Evolutionary conservation across 2,329 filamentous ascomycete genomes (phyloP).

Genomic region (Thelonectria discophora): DNA sequence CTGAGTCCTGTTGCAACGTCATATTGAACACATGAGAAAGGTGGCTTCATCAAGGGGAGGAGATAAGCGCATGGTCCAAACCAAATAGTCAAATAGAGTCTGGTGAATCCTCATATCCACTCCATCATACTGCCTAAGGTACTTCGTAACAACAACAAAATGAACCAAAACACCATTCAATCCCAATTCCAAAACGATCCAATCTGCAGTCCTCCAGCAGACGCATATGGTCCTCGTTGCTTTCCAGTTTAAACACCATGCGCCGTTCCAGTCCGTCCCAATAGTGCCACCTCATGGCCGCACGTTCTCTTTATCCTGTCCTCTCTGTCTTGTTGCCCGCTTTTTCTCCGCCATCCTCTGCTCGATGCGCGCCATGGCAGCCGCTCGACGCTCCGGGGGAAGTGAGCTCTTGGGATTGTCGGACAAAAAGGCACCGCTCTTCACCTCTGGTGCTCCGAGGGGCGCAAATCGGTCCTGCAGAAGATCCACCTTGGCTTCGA

Average conservation of each 20-base stretch:
- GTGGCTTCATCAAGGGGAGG: slow-evolving; percentile 4
- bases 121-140: slow-evolving; percentile 4
- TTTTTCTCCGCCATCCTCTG: slow-evolving; percentile 62
- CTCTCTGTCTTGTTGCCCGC: slow-evolving; percentile 46
- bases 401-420: slow-evolving; percentile 56
- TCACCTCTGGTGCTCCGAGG: slow-evolving; percentile 52
- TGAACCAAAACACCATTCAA: slow-evolving; percentile 33
- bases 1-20: slow-evolving; percentile 34
- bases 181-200: slow-evolving; percentile 33
- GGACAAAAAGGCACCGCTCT: slow-evolving; percentile 45
- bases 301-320: slow-evolving; percentile 62
- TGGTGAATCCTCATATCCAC: slow-evolving; percentile 37
- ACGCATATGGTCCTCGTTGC: slow-evolving; percentile 17
- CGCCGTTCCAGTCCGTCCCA: slow-evolving; percentile 11
- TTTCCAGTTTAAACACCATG: slow-evolving; percentile 34
- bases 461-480: slow-evolving; percentile 56
- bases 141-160: slow-evolving; percentile 15
- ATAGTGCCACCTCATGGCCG: slow-evolving; percentile 43
- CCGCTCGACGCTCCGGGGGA: slow-evolving; percentile 61
- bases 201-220: slow-evolving; percentile 4
- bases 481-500: slow-evolving; percentile 54
- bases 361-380: slow-evolving; percentile 64
- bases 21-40: slow-evolving; percentile 35
- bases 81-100: slow-evolving; percentile 24
- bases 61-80: slow-evolving; percentile 34